Percentiles rank a stretch among this genome's conserved stretches.
Evolutionary conservation across 139 green algal species (phyloP).

Genomic region (Tetraselmis striata): DNA sequence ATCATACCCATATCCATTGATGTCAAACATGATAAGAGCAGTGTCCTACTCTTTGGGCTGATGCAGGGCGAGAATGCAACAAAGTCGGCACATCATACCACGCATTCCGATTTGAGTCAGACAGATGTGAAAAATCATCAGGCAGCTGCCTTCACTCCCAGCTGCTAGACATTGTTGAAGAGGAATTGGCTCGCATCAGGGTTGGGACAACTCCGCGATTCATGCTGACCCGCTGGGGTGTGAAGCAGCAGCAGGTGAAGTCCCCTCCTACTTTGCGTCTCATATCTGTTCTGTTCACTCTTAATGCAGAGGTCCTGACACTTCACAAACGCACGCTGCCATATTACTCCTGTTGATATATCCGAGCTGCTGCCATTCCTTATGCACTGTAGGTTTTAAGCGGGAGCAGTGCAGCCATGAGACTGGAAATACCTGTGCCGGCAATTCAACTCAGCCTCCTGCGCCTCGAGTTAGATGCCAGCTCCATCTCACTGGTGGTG

Average conservation of each 20-base stretch:
- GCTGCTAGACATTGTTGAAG: background rate
- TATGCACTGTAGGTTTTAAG: too few relatives aligned
- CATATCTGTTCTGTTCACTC: too few relatives aligned
- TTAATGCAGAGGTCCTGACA: too few relatives aligned
- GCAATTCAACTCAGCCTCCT: background rate
- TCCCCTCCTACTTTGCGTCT: background rate
- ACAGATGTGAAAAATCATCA: background rate
- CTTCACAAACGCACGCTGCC: too few relatives aligned
- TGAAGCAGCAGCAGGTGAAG: background rate
- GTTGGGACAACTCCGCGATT: background rate
- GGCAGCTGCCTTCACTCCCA: background rate
- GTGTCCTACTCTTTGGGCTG: too few relatives aligned
- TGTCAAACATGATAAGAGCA: too few relatives aligned
- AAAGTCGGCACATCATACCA: background rate
- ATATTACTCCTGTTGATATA: too few relatives aligned
- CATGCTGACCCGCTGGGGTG: background rate
- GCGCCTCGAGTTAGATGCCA: background rate
- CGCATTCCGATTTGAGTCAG: background rate
- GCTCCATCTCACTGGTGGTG: background rate
- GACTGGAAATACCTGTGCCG: background rate
- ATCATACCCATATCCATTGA: too few relatives aligned
- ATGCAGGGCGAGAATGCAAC: background rate
- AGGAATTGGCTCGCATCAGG: background rate
- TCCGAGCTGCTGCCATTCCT: too few relatives aligned
- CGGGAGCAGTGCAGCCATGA: background rate